Conservation (phyloP, 1,284 basidiomycete species). For the Ustilago xerochloae region DNA sequence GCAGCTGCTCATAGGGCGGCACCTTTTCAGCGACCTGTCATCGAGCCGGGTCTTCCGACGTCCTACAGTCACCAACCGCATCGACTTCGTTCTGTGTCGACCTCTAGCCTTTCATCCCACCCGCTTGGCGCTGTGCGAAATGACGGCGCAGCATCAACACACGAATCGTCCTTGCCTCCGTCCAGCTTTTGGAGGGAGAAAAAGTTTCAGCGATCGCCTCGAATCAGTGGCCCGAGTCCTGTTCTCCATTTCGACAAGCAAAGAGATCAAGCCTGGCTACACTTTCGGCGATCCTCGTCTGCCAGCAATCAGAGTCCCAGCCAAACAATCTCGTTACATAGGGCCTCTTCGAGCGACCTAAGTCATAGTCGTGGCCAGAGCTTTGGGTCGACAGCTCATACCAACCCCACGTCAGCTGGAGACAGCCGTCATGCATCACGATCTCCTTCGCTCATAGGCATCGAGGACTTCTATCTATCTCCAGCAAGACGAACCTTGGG, state of each 20-base stretch:
- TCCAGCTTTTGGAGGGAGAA: neutral
- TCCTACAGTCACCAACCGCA: constrained; percentile 8
- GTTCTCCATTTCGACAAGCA: neutral
- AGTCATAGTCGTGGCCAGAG: constrained; percentile 12
- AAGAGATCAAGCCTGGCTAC: constrained; percentile 14
- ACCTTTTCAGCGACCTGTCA: constrained; percentile 4
- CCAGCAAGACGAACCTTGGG: neutral
- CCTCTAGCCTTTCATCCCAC: neutral
- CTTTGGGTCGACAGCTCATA: constrained; percentile 6
- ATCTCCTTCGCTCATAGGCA: neutral
- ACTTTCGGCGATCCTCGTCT: neutral
- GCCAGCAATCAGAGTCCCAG: neutral
- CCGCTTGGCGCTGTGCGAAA: neutral
- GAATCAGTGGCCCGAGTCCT: constrained; percentile 8
- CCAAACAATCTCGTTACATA: constrained; percentile 1
- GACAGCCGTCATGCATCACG: neutral
- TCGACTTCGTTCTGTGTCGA: neutral
- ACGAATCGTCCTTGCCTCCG: neutral
- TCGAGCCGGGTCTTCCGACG: constrained; percentile 14
- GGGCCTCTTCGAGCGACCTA: neutral
- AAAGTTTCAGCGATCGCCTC: neutral
- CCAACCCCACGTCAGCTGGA: neutral
- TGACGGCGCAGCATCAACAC: neutral
- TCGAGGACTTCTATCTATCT: neutral
- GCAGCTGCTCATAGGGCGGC: neutral